phyloP scores from a whole-genome alignment of 2,329 filamentous ascomycete species.

The Phialemoniopsis sp. region DNA sequence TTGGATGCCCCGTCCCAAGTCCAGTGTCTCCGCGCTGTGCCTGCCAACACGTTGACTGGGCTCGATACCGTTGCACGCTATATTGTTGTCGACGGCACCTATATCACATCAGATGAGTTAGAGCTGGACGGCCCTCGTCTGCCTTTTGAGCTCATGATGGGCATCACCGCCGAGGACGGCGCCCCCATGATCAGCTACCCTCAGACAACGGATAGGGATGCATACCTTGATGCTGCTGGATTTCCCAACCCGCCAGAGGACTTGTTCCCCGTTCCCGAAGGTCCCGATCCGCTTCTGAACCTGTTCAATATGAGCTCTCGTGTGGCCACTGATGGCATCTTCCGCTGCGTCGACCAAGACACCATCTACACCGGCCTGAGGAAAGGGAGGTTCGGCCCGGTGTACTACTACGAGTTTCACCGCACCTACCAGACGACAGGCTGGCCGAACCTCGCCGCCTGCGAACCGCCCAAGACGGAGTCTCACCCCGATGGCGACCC shows the following conservation, averaged over 20 bases:
- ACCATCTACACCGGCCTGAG: conserved; percentile 46
- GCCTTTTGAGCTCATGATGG: conserved; percentile 52
- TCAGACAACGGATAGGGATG: conserved; percentile 19
- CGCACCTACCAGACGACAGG: conserved; percentile 48
- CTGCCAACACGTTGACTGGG: conserved; percentile 32
- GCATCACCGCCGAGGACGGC: conserved; percentile 49
- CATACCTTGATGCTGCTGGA: conserved; percentile 26
- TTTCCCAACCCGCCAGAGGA: conserved; percentile 23
- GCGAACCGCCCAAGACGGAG: conserved; percentile 32
- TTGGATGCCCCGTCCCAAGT: conserved; percentile 42
- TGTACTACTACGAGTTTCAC: conserved; percentile 59
- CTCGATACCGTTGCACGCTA: conserved; percentile 40
- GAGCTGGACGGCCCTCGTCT: conserved; percentile 40
- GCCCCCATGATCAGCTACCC: conserved; percentile 49
- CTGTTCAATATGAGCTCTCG: conserved; percentile 51
- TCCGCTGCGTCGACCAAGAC: conserved; percentile 56
- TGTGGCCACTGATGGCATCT: conserved; percentile 53
- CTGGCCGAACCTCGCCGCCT: conserved; percentile 48
- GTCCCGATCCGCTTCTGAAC: conserved; percentile 44
- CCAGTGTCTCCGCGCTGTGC: conserved; percentile 45
- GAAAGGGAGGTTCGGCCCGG: conserved; percentile 37
- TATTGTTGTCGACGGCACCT: conserved; percentile 54
- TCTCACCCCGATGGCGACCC: conserved; percentile 37
- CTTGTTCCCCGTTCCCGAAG: conserved; percentile 42
- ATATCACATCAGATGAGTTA: conserved; percentile 41